Evolutionary conservation across 1,139 yeast genomes (phyloP).

Genomic region (Nakaseomyces sp.): DNA sequence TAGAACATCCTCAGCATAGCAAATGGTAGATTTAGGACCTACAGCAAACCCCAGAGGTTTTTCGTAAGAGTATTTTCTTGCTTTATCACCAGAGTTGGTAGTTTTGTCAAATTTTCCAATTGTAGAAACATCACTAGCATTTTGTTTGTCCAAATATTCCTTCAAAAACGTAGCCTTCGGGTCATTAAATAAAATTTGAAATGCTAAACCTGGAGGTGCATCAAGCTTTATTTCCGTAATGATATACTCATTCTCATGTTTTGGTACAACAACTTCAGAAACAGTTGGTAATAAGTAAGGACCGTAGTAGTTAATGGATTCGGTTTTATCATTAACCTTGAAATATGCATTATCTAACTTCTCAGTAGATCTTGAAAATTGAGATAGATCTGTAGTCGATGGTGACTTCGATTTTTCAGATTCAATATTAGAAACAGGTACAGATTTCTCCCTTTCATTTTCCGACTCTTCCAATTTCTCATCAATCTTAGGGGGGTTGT

Average conservation of each 20-base stretch:
- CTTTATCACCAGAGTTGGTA: slow-evolving; percentile 33
- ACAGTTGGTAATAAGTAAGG: background rate
- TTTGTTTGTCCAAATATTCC: slow-evolving; percentile 50
- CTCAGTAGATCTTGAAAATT: background rate
- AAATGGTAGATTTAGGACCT: slow-evolving; percentile 88
- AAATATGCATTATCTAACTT: background rate
- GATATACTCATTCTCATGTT: slow-evolving; percentile 40
- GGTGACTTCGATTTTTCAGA: slow-evolving; percentile 6
- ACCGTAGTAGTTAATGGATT: background rate
- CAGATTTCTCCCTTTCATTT: slow-evolving; percentile 13
- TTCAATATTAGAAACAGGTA: slow-evolving; percentile 3
- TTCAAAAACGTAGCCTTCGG: slow-evolving; percentile 48
- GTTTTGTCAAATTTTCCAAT: slow-evolving; percentile 38
- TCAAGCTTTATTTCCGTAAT: slow-evolving; percentile 45
- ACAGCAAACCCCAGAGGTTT: slow-evolving; percentile 77
- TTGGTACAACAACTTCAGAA: background rate
- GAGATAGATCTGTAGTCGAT: slow-evolving; percentile 8
- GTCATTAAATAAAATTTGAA: slow-evolving; percentile 60
- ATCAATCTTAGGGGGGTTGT: slow-evolving; percentile 20
- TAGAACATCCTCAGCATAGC: slow-evolving; percentile 60
- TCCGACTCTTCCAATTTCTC: slow-evolving; percentile 13
- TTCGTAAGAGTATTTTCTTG: slow-evolving; percentile 37
- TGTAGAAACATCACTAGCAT: slow-evolving; percentile 57
- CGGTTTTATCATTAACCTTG: background rate
- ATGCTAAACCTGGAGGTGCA: slow-evolving; percentile 73